These are phyloP conservation scores for Pseudocercospora eumusae DNA, from an alignment of 2,329 filamentous ascomycete species.

Conservation along the genomic window DNA sequence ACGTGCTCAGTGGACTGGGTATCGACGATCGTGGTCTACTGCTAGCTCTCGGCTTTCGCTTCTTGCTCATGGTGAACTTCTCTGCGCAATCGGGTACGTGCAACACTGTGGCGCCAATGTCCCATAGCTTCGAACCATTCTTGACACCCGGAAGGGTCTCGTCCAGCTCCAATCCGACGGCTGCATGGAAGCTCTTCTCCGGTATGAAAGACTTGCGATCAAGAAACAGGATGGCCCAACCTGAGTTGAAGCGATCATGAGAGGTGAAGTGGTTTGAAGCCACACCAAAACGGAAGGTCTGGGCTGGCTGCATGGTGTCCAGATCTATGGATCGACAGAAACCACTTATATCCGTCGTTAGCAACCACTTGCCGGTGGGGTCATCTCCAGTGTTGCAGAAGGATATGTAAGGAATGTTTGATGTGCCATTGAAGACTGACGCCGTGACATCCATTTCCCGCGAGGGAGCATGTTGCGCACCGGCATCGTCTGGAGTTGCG, in stretches of 20 bases:
- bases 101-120: slow-evolving; percentile 34
- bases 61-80: slow-evolving; percentile 17
- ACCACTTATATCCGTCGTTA: slow-evolving; percentile 57
- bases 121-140: slow-evolving; percentile 32
- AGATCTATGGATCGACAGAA: slow-evolving; percentile 37
- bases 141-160: slow-evolving; percentile 27
- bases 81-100: slow-evolving; percentile 26
- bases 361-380: slow-evolving; percentile 56
- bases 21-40: slow-evolving; percentile 4
- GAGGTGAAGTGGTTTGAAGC: slow-evolving; percentile 13
- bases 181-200: slow-evolving; percentile 27
- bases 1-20: not conserved
- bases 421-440: slow-evolving; percentile 35
- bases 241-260: slow-evolving; percentile 38
- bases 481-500: slow-evolving; percentile 28
- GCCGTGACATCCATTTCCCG: slow-evolving; percentile 33
- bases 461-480: not conserved
- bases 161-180: slow-evolving; percentile 31
- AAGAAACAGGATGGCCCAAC: slow-evolving; percentile 44
- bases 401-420: slow-evolving; percentile 60
- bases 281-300: slow-evolving; percentile 33
- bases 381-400: slow-evolving; percentile 62
- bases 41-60: not conserved
- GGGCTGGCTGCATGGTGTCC: slow-evolving; percentile 26
- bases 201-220: slow-evolving; percentile 40